phyloP scores from a whole-genome alignment of 106 monocot genomes.

The Agapanthus africanus region DNA sequence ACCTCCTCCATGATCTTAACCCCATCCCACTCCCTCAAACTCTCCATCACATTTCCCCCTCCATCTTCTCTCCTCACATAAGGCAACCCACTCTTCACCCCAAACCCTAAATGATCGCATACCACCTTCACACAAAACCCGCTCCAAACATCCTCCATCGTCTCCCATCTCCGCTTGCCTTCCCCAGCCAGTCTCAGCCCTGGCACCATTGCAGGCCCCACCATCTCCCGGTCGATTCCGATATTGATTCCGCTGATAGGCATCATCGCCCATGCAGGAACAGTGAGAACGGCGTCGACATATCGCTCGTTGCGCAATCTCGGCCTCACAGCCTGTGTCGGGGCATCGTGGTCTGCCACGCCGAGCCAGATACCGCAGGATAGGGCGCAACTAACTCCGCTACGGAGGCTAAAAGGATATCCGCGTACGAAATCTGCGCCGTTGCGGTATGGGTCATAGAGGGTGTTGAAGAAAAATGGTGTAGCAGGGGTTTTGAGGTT shows the following conservation, averaged over 20 bases:
- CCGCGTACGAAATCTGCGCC: slow-evolving; percentile 91
- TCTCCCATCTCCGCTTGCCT: slow-evolving; percentile 66
- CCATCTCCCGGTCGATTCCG: slow-evolving; percentile 49
- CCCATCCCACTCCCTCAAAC: slow-evolving; percentile 48
- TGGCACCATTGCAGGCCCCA: slow-evolving; percentile 68
- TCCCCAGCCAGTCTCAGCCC: slow-evolving; percentile 49
- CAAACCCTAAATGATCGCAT: slow-evolving; percentile 54
- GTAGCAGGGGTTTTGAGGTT: slow-evolving; percentile 78
- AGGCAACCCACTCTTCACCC: slow-evolving; percentile 75
- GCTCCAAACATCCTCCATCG: slow-evolving; percentile 78
- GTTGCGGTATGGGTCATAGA: slow-evolving; percentile 68
- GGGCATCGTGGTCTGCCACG: slow-evolving; percentile 57
- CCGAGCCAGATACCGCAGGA: slow-evolving; percentile 84
- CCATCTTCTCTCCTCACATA: slow-evolving; percentile 57
- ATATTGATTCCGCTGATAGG: slow-evolving; percentile 71
- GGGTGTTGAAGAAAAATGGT: slow-evolving; percentile 88
- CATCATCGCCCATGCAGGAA: slow-evolving; percentile 52
- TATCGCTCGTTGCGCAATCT: slow-evolving; percentile 37
- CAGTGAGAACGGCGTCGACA: slow-evolving; percentile 85
- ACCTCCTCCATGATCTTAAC: slow-evolving; percentile 62
- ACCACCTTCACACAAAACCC: slow-evolving; percentile 78
- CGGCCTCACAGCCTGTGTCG: slow-evolving; percentile 53
- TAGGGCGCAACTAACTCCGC: slow-evolving; percentile 52
- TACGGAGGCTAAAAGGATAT: slow-evolving; percentile 77
- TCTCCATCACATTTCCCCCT: slow-evolving; percentile 16